Percentiles rank a stretch among this genome's conserved stretches.
Evolutionary conservation across 2,329 filamentous ascomycete species (phyloP).

Genomic region (Aspergillus sp.): DNA sequence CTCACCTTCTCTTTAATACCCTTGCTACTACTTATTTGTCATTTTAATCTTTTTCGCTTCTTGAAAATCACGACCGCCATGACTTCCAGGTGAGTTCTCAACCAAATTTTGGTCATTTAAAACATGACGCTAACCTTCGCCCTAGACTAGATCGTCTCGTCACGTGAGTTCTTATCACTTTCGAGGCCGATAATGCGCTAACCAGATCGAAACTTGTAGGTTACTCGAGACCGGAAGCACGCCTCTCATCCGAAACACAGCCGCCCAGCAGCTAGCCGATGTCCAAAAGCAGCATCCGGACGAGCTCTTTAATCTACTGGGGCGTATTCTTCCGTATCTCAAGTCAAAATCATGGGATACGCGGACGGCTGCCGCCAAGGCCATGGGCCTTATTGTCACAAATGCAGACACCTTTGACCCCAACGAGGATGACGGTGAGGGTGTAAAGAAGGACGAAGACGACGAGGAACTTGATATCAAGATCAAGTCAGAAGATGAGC

Average conservation of each 20-base stretch:
- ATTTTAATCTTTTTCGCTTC: slow-evolving; percentile 15
- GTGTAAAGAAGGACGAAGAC: slow-evolving; percentile 56
- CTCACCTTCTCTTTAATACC: slow-evolving; percentile 10
- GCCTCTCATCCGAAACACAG: slow-evolving; percentile 92
- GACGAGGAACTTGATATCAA: slow-evolving; percentile 45
- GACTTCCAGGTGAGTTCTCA: slow-evolving; percentile 47
- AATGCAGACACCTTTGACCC: slow-evolving; percentile 89
- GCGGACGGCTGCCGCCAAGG: slow-evolving; percentile 87
- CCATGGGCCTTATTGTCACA: slow-evolving; percentile 89
- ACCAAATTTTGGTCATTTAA: slow-evolving; percentile 22
- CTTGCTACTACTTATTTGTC: slow-evolving; percentile 12
- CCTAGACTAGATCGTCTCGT: slow-evolving; percentile 79
- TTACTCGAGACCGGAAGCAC: slow-evolving; percentile 98
- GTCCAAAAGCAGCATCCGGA: slow-evolving; percentile 98
- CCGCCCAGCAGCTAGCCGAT: slow-evolving; percentile 93
- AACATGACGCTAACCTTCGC: slow-evolving; percentile 38
- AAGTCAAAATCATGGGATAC: slow-evolving; percentile 98
- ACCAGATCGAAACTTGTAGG: slow-evolving; percentile 54
- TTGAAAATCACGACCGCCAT: slow-evolving; percentile 37
- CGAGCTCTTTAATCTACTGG: slow-evolving; percentile 93
- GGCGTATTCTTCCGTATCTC: slow-evolving; percentile 91
- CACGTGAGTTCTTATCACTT: slow-evolving; percentile 67
- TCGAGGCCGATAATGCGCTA: background rate
- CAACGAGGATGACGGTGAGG: slow-evolving; percentile 70
- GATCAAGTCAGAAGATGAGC: slow-evolving; percentile 42